These are phyloP conservation scores for Penicillium cinerascens DNA, from an alignment of 495 filamentous ascomycete species.

Conservation along the genomic window DNA sequence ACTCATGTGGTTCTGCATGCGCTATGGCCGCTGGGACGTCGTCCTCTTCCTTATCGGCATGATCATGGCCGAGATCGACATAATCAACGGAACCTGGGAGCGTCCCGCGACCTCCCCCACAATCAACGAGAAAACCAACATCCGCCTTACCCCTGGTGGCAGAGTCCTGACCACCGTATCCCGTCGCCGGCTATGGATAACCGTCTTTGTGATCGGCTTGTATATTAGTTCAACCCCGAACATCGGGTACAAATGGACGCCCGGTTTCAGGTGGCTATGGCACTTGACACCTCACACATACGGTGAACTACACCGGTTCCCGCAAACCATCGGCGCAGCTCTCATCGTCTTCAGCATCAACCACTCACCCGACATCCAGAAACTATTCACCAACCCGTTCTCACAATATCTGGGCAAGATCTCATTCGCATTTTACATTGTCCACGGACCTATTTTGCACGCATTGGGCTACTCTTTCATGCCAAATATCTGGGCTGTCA, in stretches of 20 bases:
- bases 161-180: conserved; percentile 39
- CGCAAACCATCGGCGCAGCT: conserved; percentile 50
- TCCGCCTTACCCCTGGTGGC: conserved; percentile 16
- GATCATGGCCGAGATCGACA: conserved; percentile 56
- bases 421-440: conserved; percentile 62
- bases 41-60: conserved; percentile 59
- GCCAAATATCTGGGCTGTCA: conserved; percentile 50
- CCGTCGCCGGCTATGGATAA: conserved; percentile 53
- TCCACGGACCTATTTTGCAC: conserved; percentile 58
- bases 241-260: conserved; percentile 42
- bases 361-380: conserved; percentile 49
- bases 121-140: conserved; percentile 20
- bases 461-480: conserved; percentile 48
- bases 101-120: conserved; percentile 5
- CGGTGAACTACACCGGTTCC: conserved; percentile 42
- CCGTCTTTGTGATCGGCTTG: conserved; percentile 39
- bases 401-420: conserved; percentile 63
- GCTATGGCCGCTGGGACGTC: conserved; percentile 55
- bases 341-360: conserved; percentile 55
- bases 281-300: conserved; percentile 40
- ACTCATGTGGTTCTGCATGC: conserved; percentile 54
- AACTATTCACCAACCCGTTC: conserved; percentile 50
- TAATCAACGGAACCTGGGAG: conserved; percentile 48
- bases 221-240: conserved; percentile 45
- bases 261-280: conserved; percentile 43